phyloP scores from a whole-genome alignment of 2,329 filamentous ascomycete genomes.

The Stagonosporopsis chrysanthemi region DNA sequence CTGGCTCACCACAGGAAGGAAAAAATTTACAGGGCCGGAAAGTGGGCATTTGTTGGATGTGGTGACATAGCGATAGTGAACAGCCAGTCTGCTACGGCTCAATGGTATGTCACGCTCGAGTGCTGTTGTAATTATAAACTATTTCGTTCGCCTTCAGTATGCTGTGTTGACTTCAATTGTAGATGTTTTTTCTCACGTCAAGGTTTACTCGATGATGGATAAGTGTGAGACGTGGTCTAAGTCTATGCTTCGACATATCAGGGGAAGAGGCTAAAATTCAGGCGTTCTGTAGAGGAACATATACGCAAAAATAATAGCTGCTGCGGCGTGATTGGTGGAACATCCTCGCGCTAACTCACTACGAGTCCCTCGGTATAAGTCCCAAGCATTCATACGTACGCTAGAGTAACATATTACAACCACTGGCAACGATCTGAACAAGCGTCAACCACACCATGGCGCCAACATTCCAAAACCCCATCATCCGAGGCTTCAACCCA shows the following conservation, averaged over 20 bases:
- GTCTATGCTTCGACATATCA: background rate
- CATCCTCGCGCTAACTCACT: slow-evolving; percentile 4
- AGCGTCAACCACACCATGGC: background rate
- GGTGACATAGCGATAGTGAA: background rate
- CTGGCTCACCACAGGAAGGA: slow-evolving; percentile 61
- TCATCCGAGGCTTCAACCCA: slow-evolving; percentile 60
- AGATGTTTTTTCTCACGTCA: background rate
- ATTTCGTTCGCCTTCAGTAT: background rate
- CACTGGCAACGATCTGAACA: background rate
- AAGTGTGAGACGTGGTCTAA: no score
- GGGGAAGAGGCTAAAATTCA: background rate
- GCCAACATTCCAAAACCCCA: slow-evolving; percentile 49
- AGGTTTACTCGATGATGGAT: background rate
- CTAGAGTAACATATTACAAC: slow-evolving; percentile 1
- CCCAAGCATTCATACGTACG: background rate
- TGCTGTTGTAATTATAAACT: background rate
- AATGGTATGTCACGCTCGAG: background rate
- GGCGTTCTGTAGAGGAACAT: background rate
- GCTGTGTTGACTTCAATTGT: background rate
- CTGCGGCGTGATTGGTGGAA: slow-evolving; percentile 14
- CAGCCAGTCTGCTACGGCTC: background rate
- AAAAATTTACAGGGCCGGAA: slow-evolving; percentile 59
- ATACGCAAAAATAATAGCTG: background rate
- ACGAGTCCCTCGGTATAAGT: slow-evolving; percentile 7
- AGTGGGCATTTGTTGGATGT: slow-evolving; percentile 24